Evolutionary conservation across 2,329 filamentous ascomycete genomes (phyloP).

Genomic region (Pestalotiopsis fici): DNA sequence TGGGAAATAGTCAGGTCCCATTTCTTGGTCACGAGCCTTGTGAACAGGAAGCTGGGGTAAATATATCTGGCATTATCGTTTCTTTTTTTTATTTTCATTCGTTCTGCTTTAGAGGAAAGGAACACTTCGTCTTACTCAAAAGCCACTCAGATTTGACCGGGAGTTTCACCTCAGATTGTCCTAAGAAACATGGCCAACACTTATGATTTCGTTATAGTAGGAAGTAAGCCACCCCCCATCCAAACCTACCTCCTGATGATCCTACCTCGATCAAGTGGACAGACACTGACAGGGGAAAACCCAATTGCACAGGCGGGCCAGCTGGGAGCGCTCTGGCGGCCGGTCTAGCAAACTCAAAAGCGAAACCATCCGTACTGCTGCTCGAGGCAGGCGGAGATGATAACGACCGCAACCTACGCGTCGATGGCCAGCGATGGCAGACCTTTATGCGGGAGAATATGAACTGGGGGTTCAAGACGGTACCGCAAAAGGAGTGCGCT

Average conservation of each 20-base stretch:
- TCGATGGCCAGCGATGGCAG: conserved; percentile 56
- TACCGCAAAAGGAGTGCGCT: conserved; percentile 43
- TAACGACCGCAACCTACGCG: conserved; percentile 44
- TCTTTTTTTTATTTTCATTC: not conserved
- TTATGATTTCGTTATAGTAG: conserved; percentile 36
- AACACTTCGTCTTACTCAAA: not conserved
- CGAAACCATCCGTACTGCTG: conserved; percentile 55
- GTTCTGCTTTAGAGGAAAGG: not conserved
- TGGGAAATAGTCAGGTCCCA: not conserved
- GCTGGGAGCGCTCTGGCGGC: conserved; percentile 59
- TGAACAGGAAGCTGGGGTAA: not conserved
- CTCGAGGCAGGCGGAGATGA: conserved; percentile 60
- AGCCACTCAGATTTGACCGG: not conserved
- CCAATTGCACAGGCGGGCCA: conserved; percentile 51
- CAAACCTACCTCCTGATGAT: not conserved
- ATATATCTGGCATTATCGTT: not conserved
- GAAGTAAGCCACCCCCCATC: conserved; percentile 23
- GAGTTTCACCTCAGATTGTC: not conserved
- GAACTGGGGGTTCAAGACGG: conserved; percentile 55
- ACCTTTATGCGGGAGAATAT: conserved; percentile 49
- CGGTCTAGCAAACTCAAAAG: conserved; percentile 46
- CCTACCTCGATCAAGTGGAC: not conserved
- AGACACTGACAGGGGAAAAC: not conserved
- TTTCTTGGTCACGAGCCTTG: not conserved
- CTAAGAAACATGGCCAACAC: conserved; percentile 14